A percentile compares a stretch with the other conserved stretches of the same genome.
phyloP scores from a whole-genome alignment of 768 basidiomycete genomes.

The Kwoniella europaea region DNA sequence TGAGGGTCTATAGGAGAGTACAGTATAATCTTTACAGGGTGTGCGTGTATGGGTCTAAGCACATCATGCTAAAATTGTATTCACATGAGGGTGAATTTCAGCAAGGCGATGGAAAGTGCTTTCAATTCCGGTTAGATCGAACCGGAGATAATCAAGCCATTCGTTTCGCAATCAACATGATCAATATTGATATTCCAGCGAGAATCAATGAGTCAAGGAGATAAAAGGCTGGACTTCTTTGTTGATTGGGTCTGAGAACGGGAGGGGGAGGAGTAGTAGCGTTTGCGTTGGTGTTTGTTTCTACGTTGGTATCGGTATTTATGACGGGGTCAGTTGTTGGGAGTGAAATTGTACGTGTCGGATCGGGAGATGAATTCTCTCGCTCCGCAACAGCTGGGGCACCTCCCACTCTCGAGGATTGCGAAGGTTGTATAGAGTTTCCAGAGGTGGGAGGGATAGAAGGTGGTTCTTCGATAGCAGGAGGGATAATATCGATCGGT shows the following conservation, averaged over 20 bases:
- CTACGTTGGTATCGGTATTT: background rate
- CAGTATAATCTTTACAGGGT: background rate
- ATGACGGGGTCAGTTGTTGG: background rate
- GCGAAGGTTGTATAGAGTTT: no score
- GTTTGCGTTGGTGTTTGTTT: constrained; percentile 1
- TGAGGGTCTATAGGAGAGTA: background rate
- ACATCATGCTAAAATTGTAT: no score
- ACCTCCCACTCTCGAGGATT: no score
- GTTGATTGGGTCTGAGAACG: background rate
- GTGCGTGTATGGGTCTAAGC: background rate
- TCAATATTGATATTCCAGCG: constrained; percentile 25
- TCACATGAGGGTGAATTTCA: no score
- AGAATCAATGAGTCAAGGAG: constrained; percentile 43
- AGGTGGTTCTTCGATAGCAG: background rate
- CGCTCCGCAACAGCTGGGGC: no score
- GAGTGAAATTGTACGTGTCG: no score
- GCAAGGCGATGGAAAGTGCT: no score
- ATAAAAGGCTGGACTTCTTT: constrained; percentile 7
- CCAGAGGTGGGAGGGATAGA: background rate
- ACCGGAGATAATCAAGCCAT: constrained; percentile 2
- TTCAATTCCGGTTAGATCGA: rapidly evolving
- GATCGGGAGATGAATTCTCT: no score
- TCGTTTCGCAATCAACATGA: constrained; percentile 29
- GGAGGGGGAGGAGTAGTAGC: background rate
- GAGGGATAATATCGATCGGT: constrained; percentile 9